A percentile compares a stretch with the other conserved stretches of the same genome.
Conservation (phyloP, 1,139 yeast species). For the Candida sp. region DNA sequence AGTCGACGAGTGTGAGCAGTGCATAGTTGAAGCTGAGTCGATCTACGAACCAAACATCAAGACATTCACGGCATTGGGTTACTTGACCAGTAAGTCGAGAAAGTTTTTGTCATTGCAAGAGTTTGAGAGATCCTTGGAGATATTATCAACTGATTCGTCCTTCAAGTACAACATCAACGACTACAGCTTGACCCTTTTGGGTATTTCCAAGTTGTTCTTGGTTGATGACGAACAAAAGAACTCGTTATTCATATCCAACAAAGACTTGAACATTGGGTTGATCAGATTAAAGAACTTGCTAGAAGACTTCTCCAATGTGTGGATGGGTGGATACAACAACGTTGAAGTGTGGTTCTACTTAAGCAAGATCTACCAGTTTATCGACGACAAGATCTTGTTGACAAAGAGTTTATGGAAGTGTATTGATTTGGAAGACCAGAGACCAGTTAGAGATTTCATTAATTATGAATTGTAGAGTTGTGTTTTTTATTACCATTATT, state of each 20-base stretch:
- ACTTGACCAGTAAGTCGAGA: constrained; percentile 42
- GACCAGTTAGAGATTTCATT: constrained; percentile 59
- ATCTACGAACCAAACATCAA: constrained; percentile 53
- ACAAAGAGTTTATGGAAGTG: constrained; percentile 66
- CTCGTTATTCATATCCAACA: constrained; percentile 43
- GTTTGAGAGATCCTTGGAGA: constrained; percentile 69
- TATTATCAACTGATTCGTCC: constrained; percentile 22
- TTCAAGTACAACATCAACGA: constrained; percentile 25
- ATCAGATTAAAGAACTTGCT: constrained; percentile 67
- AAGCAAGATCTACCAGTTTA: constrained; percentile 64
- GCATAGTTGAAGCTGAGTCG: constrained; percentile 74
- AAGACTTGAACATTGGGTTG: constrained; percentile 66
- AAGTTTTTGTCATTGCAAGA: constrained; percentile 62
- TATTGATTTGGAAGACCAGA: constrained; percentile 66
- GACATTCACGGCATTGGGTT: constrained; percentile 60
- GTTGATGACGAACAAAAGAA: constrained; percentile 37
- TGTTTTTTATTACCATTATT: background rate
- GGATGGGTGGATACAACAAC: constrained; percentile 58
- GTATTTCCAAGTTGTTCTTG: constrained; percentile 63
- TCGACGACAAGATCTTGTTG: constrained; percentile 59
- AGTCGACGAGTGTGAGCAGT: constrained; percentile 67
- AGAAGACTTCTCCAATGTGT: constrained; percentile 51
- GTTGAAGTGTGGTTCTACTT: constrained; percentile 80
- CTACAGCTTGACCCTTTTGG: constrained; percentile 66
- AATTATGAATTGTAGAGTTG: constrained; percentile 5